Base-by-base conservation (phyloP, 345 rosid genomes). In the Brassica cretica region DNA sequence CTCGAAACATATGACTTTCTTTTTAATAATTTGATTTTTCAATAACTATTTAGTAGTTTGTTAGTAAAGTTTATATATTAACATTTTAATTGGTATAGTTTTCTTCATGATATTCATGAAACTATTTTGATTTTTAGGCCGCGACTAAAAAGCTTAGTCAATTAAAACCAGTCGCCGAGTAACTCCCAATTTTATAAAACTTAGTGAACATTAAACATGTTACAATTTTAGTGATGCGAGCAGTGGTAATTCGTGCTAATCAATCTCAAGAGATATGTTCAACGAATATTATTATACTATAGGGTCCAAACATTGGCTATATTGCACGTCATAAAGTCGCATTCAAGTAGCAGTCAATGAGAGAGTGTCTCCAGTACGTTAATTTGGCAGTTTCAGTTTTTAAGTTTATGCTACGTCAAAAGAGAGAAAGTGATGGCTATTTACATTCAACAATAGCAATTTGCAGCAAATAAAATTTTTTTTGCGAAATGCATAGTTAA, bases 291-390 rank as follows among this genome's bases (percentile, higher is more conserved):
- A 68, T n/a, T 14, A 14, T 44, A 44, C 55, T n/a, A 49, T 49
- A 49, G 6, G 51, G 39, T 46, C 12, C 60, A 27, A 8, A 44
- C 55, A 19, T 10, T 53, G 73, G 27, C 46, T 16, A 55, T 15
- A 69, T 30, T 30, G 63, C 30, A 30, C 63, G 73, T 69, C 73
- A 53, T 41, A 14, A 53, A 49, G 61, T 68, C 72, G 21, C n/a
- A 32, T 66, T 37, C 41, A 37, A 27, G 30, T 27, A 27, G 30
- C 30, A 27, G 18, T 41, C 68, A 60, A 25, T 37, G 8, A 59
- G 25, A 59, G 53, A 35, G 74, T 37, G 74, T 71, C 35, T 19
- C 55, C 55, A 37, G 11, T 60, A 41, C 35, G 58, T 5, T 33
- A 21, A 24, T 35, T 2, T 10, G 8, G 66, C 8, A 14, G 46